Percentiles rank a stretch among this genome's conserved stretches.
Conservation (phyloP, 1,284 basidiomycete species). For the Ceratobasidium sp. region DNA sequence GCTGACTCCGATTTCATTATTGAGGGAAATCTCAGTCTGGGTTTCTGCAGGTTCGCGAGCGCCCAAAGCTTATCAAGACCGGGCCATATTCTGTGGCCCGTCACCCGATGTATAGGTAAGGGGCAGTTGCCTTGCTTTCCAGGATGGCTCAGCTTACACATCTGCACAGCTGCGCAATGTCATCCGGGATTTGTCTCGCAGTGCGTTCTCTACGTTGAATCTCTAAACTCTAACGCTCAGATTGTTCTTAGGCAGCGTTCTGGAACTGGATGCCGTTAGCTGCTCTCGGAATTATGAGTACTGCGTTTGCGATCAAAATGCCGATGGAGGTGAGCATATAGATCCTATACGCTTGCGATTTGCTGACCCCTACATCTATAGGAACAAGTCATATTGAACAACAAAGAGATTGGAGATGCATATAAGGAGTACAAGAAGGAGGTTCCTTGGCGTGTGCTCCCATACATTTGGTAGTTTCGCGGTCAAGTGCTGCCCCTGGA, state of each 20-base stretch:
- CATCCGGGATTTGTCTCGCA: not conserved
- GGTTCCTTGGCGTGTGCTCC: constrained; percentile 16
- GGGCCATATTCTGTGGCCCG: constrained; percentile 18
- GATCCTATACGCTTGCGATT: no score
- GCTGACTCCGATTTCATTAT: not conserved
- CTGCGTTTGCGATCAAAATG: constrained; percentile 22
- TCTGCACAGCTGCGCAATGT: not conserved
- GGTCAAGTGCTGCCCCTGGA: not conserved
- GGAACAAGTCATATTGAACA: constrained; percentile 17
- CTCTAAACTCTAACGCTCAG: not conserved
- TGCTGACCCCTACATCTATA: not conserved
- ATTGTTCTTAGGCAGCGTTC: constrained; percentile 4
- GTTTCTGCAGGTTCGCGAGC: constrained; percentile 23
- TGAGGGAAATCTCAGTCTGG: not conserved
- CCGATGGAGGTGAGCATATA: constrained; percentile 20
- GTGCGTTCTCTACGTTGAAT: not conserved
- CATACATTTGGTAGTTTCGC: constrained; percentile 33
- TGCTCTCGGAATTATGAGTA: not conserved
- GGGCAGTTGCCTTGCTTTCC: not conserved
- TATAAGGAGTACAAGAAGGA: constrained; percentile 5
- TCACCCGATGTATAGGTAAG: constrained; percentile 24
- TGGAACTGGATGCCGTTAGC: constrained; percentile 31
- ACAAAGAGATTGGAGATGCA: not conserved
- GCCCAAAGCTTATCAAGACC: constrained; percentile 13
- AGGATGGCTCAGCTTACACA: not conserved